Evolutionary conservation across 2,329 filamentous ascomycete genomes (phyloP).

Genomic region (Sclerotinia minor): DNA sequence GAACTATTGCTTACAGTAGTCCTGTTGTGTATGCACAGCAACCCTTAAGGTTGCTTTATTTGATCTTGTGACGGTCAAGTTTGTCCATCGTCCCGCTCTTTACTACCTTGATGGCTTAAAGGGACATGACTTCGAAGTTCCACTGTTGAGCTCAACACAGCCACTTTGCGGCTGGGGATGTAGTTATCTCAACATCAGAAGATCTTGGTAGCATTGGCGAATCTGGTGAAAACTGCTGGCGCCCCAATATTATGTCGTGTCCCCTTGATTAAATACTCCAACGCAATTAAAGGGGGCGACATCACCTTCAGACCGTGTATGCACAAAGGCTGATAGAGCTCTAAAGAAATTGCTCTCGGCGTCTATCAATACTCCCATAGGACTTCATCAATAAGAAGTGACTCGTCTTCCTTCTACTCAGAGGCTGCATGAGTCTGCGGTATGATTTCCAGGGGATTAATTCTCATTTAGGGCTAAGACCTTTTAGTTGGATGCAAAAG

Average conservation of each 20-base stretch:
- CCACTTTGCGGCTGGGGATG: neutral
- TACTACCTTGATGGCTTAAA: neutral
- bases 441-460: neutral
- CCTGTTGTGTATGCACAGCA: neutral
- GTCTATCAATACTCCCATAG: neutral
- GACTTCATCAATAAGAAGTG: neutral
- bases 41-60: neutral
- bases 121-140: neutral
- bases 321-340: neutral
- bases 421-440: neutral
- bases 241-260: neutral
- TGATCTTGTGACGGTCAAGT: constrained; percentile 10
- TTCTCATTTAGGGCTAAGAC: neutral
- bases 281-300: neutral
- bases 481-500: neutral
- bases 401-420: neutral
- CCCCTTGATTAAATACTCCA: neutral
- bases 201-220: neutral
- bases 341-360: neutral
- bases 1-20: neutral
- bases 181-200: constrained; percentile 11
- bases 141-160: neutral
- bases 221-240: neutral
- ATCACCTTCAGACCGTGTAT: neutral
- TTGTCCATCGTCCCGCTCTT: neutral